A percentile compares a stretch with the other conserved stretches of the same genome.
phyloP scores from a whole-genome alignment of 2,329 filamentous ascomycete species.

The Scolecobasidium constrictum region DNA sequence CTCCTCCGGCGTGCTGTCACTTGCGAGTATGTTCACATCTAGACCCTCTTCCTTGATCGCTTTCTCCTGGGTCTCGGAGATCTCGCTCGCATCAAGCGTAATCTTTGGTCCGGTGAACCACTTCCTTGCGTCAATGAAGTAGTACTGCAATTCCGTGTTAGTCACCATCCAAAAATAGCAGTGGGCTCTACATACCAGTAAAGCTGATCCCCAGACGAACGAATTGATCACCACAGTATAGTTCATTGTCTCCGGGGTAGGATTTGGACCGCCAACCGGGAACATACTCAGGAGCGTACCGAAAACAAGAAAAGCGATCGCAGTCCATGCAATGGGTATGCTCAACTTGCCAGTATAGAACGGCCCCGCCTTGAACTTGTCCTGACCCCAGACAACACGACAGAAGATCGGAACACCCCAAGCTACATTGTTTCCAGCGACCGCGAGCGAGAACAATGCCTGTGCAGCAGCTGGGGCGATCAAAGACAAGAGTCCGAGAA shows the following conservation, averaged over 20 bases:
- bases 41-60: constrained; percentile 16
- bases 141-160: no score
- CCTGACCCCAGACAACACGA: constrained; percentile 46
- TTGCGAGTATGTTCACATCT: constrained; percentile 10
- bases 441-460: constrained; percentile 48
- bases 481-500: constrained; percentile 47
- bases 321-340: constrained; percentile 40
- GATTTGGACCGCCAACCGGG: constrained; percentile 43
- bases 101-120: constrained; percentile 47
- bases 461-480: constrained; percentile 47
- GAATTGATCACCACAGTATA: constrained; percentile 53
- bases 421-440: constrained; percentile 51
- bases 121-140: constrained; percentile 2
- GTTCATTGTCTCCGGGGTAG: constrained; percentile 44
- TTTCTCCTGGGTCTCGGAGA: constrained; percentile 17
- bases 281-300: constrained; percentile 50
- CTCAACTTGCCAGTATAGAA: constrained; percentile 48
- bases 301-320: constrained; percentile 44
- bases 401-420: constrained; percentile 50
- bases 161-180: no score
- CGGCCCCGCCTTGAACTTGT: constrained; percentile 46
- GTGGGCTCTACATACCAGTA: no score
- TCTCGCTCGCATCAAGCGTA: constrained; percentile 32
- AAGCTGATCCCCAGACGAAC: constrained; percentile 45
- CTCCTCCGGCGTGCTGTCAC: neutral